phyloP scores from a whole-genome alignment of 2,329 filamentous ascomycete species.

The Tolypocladium paradoxum region DNA sequence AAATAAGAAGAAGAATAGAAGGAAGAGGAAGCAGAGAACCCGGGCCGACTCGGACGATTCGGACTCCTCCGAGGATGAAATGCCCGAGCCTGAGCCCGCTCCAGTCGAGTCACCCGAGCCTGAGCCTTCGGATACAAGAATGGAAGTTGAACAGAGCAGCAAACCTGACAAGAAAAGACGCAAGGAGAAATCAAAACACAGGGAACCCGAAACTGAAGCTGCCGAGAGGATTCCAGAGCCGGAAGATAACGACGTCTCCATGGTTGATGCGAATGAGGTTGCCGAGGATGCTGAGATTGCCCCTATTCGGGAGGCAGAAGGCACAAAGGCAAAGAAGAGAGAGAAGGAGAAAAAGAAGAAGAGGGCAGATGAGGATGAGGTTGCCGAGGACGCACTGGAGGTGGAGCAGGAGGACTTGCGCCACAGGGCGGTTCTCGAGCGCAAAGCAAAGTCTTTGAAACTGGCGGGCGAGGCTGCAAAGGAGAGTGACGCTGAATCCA shows the following conservation, averaged over 20 bases:
- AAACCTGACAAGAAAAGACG: background rate
- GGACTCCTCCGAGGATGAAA: constrained; percentile 9
- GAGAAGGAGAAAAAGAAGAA: constrained; percentile 8
- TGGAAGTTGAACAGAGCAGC: background rate
- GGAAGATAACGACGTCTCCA: background rate
- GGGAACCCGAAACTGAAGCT: background rate
- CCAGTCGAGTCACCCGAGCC: constrained; percentile 6
- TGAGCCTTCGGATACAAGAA: background rate
- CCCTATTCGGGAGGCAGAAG: background rate
- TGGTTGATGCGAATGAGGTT: constrained; percentile 1
- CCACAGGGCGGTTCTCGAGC: constrained; percentile 43
- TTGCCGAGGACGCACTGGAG: constrained; percentile 11
- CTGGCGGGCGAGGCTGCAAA: constrained; percentile 30
- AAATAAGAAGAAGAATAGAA: constrained; percentile 20
- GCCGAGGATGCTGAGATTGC: background rate
- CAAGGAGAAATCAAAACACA: background rate
- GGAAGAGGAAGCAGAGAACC: constrained; percentile 23
- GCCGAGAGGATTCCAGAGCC: background rate
- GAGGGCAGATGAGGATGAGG: constrained; percentile 16
- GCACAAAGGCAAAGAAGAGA: constrained; percentile 3
- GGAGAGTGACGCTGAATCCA: constrained; percentile 15
- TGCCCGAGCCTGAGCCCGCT: background rate
- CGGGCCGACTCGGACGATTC: constrained; percentile 10
- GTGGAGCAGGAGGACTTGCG: constrained; percentile 20
- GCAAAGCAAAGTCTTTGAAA: constrained; percentile 44